These are phyloP conservation scores for Hemisphaericaspora xylanilytica DNA, from an alignment of 1,139 yeast genomes.

Conservation along the genomic window DNA sequence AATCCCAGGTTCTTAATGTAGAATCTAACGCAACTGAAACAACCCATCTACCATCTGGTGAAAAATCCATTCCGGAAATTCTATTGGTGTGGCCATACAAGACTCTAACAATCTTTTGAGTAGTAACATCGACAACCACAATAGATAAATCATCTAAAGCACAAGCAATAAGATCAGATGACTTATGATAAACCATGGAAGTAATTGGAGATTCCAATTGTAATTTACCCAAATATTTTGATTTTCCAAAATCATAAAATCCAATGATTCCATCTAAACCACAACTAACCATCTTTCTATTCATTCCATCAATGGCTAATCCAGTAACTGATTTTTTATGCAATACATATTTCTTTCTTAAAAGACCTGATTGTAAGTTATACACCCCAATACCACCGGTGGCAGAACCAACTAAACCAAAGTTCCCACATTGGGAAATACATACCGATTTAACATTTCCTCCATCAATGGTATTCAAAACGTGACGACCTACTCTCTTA, in stretches of 20 bases:
- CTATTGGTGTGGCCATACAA: conserved; percentile 89
- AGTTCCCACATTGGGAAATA: conserved; percentile 92
- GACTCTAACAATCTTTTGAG: conserved; percentile 81
- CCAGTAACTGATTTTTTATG: conserved; percentile 83
- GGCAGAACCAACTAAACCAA: conserved; percentile 90
- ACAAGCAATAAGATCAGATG: conserved; percentile 82
- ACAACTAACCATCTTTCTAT: conserved; percentile 78
- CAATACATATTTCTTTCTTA: conserved; percentile 62
- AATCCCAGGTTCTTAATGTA: conserved; percentile 94
- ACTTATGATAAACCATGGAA: conserved; percentile 67
- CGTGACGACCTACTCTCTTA: conserved; percentile 78
- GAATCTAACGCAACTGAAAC: conserved; percentile 82
- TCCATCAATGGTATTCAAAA: conserved; percentile 68
- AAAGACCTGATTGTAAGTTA: conserved; percentile 85
- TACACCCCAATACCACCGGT: conserved; percentile 85
- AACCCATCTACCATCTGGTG: conserved; percentile 96
- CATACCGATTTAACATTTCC: conserved; percentile 80
- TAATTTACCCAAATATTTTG: conserved; percentile 65
- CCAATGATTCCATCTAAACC: conserved; percentile 91
- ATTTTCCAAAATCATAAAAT: conserved; percentile 79
- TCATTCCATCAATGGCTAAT: conserved; percentile 84
- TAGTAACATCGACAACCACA: conserved; percentile 75
- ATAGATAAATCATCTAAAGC: conserved; percentile 86
- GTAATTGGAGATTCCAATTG: conserved; percentile 78
- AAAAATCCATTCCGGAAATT: conserved; percentile 84